Evolutionary conservation across 805 yeast genomes (phyloP).

Genomic region (Metschnikowia similis): DNA sequence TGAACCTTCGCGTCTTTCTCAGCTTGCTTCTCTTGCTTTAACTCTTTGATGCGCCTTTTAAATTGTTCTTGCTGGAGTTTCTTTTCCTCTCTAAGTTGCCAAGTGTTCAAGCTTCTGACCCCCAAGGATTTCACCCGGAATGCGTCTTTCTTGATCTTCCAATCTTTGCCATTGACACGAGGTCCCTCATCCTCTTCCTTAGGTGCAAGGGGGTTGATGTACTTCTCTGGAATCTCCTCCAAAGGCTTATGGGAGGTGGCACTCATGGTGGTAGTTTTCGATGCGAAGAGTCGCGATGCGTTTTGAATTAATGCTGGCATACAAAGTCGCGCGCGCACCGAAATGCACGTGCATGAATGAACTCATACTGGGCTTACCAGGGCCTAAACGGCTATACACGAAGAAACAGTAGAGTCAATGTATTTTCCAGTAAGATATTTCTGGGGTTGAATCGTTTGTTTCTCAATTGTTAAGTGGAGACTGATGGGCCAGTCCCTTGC

Average conservation of each 20-base stretch:
- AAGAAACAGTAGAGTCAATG: too few relatives aligned
- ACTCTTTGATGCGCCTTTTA: slow-evolving; percentile 63
- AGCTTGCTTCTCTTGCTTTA: slow-evolving; percentile 74
- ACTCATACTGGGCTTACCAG: too few relatives aligned
- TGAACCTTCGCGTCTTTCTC: slow-evolving; percentile 51
- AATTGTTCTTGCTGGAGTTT: slow-evolving; percentile 60
- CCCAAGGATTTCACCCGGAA: slow-evolving; percentile 62
- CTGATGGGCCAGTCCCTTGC: too few relatives aligned
- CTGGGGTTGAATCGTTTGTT: too few relatives aligned
- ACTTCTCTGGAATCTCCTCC: slow-evolving; percentile 33
- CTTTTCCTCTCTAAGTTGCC: slow-evolving; percentile 65
- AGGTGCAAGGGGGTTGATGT: slow-evolving; percentile 29
- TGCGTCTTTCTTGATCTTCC: slow-evolving; percentile 68
- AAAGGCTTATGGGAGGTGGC: slow-evolving; percentile 25
- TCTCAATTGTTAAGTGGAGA: too few relatives aligned
- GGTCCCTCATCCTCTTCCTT: slow-evolving; percentile 43
- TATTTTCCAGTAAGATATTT: too few relatives aligned
- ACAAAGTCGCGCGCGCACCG: slow-evolving; percentile 3
- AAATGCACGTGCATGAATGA: neutral
- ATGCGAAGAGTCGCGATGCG: slow-evolving; percentile 6
- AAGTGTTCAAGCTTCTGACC: slow-evolving; percentile 46
- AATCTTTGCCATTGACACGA: slow-evolving; percentile 62
- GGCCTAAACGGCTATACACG: too few relatives aligned
- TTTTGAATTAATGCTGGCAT: neutral
- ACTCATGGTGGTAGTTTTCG: slow-evolving; percentile 24